A percentile compares a stretch with the other conserved stretches of the same genome.
These are phyloP conservation scores for Lipomyces starkeyi DNA, from an alignment of 805 yeast species.

Conservation along the genomic window DNA sequence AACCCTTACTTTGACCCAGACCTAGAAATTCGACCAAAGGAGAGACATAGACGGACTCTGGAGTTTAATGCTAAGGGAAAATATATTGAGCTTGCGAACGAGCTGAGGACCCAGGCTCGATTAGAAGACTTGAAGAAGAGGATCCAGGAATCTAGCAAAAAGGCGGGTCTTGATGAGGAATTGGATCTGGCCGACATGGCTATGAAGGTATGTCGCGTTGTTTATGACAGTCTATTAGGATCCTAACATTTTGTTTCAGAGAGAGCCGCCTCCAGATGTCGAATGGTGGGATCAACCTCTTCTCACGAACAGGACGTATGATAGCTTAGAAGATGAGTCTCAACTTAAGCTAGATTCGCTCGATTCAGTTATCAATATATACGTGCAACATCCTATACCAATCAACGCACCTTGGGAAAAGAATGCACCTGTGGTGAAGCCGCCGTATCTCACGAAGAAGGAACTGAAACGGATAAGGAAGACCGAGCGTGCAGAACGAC, in stretches of 20 bases:
- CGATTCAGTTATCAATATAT: constrained; percentile 63
- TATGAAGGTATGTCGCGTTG: constrained; percentile 47
- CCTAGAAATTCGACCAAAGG: constrained; percentile 26
- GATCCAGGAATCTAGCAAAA: constrained; percentile 46
- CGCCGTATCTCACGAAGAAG: constrained; percentile 70
- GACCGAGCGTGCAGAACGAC: constrained; percentile 65
- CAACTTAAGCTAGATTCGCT: constrained; percentile 45
- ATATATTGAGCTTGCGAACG: constrained; percentile 60
- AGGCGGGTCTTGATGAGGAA: constrained; percentile 59
- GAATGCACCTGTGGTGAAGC: constrained; percentile 50
- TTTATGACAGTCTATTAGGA: background rate
- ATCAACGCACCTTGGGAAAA: constrained; percentile 64
- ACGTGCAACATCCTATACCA: constrained; percentile 83
- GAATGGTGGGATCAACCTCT: constrained; percentile 92
- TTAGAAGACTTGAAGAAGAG: constrained; percentile 47
- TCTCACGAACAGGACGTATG: constrained; percentile 50
- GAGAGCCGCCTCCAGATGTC: constrained; percentile 59
- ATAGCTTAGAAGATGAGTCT: constrained; percentile 36
- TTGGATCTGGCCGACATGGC: constrained; percentile 60
- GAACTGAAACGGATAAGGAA: constrained; percentile 77
- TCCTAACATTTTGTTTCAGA: constrained; percentile 9
- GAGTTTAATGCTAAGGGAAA: constrained; percentile 68
- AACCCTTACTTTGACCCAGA: constrained; percentile 51
- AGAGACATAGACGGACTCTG: constrained; percentile 50
- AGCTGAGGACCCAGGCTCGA: constrained; percentile 51